phyloP scores from a whole-genome alignment of 345 rosid species.

The rapeseed (Brassica napus) region DNA sequence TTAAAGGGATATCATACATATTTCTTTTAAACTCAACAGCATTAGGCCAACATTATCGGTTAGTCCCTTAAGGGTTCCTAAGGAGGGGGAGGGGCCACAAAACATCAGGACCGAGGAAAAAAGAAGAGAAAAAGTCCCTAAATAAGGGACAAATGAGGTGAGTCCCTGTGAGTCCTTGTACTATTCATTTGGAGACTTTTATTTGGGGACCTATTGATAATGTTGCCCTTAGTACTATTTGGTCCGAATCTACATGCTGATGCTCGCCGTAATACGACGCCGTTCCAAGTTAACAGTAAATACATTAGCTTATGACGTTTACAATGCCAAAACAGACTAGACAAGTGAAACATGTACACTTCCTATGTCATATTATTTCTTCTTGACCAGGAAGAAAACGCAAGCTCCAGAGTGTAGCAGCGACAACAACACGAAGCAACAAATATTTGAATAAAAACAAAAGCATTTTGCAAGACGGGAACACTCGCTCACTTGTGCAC shows the following conservation, averaged over 20 bases:
- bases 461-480: background rate
- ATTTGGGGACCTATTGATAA: too few relatives aligned
- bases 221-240: background rate
- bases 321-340: background rate
- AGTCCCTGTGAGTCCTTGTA: too few relatives aligned
- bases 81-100: too few relatives aligned
- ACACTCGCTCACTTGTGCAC: slow-evolving; percentile 23
- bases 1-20: background rate
- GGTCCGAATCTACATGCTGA: slow-evolving; percentile 20
- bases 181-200: too few relatives aligned
- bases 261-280: background rate
- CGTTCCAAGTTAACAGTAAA: background rate
- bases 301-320: background rate
- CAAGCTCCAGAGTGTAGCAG: slow-evolving; percentile 13
- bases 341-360: slow-evolving; percentile 17
- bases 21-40: background rate
- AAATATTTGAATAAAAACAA: slow-evolving; percentile 5
- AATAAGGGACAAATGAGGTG: too few relatives aligned
- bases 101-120: too few relatives aligned
- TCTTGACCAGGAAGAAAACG: background rate
- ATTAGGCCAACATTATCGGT: background rate
- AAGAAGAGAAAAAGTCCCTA: too few relatives aligned
- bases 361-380: background rate
- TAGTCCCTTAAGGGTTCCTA: too few relatives aligned
- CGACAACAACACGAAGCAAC: slow-evolving; percentile 18